Percentiles rank a stretch among this genome's conserved stretches.
These are phyloP conservation scores for Pseudofabraea citricarpa DNA, from an alignment of 2,329 filamentous ascomycete genomes.

Conservation along the genomic window DNA sequence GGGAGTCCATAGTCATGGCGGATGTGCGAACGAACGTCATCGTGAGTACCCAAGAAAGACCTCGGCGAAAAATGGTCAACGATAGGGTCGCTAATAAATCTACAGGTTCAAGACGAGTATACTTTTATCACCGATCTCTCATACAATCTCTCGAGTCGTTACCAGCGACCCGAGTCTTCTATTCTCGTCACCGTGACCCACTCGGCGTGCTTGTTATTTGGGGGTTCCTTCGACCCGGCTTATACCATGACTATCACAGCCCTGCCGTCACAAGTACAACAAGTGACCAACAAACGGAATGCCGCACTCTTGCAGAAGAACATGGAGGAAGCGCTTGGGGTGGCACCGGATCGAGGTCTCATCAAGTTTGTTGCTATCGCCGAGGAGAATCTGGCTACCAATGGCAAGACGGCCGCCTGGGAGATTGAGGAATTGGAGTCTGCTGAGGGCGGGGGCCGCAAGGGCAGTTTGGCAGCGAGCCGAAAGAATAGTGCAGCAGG, in stretches of 20 bases:
- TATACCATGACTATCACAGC: constrained; percentile 74
- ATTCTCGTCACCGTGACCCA: constrained; percentile 75
- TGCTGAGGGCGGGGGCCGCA: constrained; percentile 9
- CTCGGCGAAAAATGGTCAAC: too few relatives aligned
- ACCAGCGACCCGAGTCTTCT: constrained; percentile 67
- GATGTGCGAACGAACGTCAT: constrained; percentile 62
- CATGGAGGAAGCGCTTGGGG: constrained; percentile 65
- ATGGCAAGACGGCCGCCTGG: constrained; percentile 64
- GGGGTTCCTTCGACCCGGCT: constrained; percentile 70
- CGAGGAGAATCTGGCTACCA: constrained; percentile 68
- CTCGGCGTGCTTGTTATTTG: constrained; percentile 69
- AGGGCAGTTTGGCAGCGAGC: not conserved
- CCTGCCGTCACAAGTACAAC: constrained; percentile 62
- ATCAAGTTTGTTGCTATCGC: constrained; percentile 65
- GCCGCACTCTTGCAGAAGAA: constrained; percentile 72
- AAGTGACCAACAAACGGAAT: constrained; percentile 76
- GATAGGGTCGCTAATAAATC: too few relatives aligned
- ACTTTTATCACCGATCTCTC: constrained; percentile 71
- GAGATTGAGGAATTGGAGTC: constrained; percentile 53
- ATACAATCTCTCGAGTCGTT: constrained; percentile 67
- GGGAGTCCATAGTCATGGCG: constrained; percentile 47
- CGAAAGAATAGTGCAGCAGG: not conserved
- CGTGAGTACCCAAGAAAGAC: too few relatives aligned
- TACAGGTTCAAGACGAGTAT: constrained; percentile 69
- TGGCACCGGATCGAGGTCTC: constrained; percentile 62